These are phyloP conservation scores for Tephrocybe rancida DNA, from an alignment of 768 basidiomycete species.

Conservation along the genomic window DNA sequence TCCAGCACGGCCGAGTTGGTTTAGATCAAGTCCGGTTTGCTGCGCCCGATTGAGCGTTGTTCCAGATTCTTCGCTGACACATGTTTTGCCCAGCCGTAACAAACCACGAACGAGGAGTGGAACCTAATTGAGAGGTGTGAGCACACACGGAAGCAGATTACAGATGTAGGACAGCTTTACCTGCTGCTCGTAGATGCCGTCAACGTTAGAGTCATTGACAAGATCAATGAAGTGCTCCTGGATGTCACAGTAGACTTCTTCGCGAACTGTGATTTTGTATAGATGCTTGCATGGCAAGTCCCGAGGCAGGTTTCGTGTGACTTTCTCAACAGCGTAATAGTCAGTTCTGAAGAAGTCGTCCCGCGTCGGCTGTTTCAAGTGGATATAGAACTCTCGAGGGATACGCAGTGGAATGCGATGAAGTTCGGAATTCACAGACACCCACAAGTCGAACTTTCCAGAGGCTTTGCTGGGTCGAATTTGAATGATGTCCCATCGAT, in stretches of 20 bases:
- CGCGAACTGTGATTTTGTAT: slow-evolving; percentile 81
- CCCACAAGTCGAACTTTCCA: slow-evolving; percentile 89
- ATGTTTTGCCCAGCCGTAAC: slow-evolving; percentile 83
- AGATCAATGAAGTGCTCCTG: slow-evolving; percentile 92
- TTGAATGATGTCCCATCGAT: slow-evolving; percentile 93
- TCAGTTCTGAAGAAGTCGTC: slow-evolving; percentile 67
- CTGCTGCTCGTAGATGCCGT: slow-evolving; percentile 94
- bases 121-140: slow-evolving; percentile 52
- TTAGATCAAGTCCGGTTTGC: slow-evolving; percentile 79
- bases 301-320: slow-evolving; percentile 78
- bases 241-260: slow-evolving; percentile 80
- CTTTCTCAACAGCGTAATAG: slow-evolving; percentile 71
- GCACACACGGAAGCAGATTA: background rate
- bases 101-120: slow-evolving; percentile 83
- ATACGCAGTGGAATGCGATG: slow-evolving; percentile 83
- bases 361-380: slow-evolving; percentile 69
- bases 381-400: slow-evolving; percentile 91
- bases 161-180: slow-evolving; percentile 41
- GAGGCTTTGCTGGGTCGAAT: slow-evolving; percentile 75
- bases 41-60: slow-evolving; percentile 84
- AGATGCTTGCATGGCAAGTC: slow-evolving; percentile 77
- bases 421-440: slow-evolving; percentile 79
- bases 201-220: slow-evolving; percentile 91
- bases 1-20: slow-evolving; percentile 70
- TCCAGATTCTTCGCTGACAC: slow-evolving; percentile 61